Conservation (phyloP, 176 grass and related monocot species). For the Alloteropsis semialata region DNA sequence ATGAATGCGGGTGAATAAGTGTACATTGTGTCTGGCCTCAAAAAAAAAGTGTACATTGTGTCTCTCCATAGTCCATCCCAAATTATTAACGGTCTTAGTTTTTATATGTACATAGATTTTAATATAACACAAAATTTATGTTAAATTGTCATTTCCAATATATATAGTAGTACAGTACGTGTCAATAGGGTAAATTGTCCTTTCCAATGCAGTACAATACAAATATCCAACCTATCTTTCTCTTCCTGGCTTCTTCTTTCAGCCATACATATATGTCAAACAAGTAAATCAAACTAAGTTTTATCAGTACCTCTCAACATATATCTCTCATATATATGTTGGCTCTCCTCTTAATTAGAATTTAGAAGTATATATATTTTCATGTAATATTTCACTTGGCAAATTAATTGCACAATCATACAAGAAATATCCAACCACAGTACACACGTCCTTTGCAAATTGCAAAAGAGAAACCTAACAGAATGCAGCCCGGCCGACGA, state of each 20-base stretch:
- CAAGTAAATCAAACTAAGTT: not conserved
- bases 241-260: not conserved
- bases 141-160: no score
- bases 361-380: not conserved
- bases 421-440: no score
- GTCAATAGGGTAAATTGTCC: not conserved
- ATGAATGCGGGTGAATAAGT: no score
- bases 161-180: no score
- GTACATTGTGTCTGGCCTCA: no score
- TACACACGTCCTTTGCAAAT: no score
- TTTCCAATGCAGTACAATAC: not conserved
- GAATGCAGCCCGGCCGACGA: not conserved
- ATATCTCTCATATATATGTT: not conserved
- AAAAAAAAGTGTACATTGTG: no score
- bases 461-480: not conserved
- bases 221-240: slow-evolving; percentile 21
- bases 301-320: not conserved
- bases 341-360: not conserved
- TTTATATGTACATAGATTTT: no score
- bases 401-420: slow-evolving; percentile 2
- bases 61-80: no score
- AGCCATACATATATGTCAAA: slow-evolving; percentile 1
- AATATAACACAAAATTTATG: no score
- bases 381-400: not conserved
- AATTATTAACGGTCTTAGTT: no score